Percentiles rank a stretch among this genome's conserved stretches.
Conservation (phyloP, 1,284 basidiomycete species). For the Irpex sp. region DNA sequence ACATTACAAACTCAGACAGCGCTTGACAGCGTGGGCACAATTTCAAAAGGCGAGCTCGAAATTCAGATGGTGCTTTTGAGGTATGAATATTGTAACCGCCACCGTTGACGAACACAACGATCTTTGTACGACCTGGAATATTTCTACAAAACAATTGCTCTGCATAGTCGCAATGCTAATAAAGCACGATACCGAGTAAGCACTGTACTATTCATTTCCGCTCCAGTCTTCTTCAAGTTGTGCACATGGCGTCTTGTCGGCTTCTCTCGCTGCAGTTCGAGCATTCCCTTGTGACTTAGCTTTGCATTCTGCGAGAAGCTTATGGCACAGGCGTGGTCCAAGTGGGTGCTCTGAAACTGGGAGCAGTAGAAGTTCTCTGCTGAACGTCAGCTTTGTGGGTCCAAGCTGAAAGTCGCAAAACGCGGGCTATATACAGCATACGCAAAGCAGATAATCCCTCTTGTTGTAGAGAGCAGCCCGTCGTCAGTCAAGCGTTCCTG, state of each 20-base stretch:
- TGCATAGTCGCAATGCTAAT: background rate
- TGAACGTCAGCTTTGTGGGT: background rate
- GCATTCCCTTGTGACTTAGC: constrained; percentile 2
- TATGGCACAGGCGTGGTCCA: constrained; percentile 7
- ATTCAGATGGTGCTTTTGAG: no score
- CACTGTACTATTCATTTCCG: background rate
- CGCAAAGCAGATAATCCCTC: background rate
- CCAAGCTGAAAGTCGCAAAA: background rate
- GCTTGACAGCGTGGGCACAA: background rate
- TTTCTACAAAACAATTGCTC: no score
- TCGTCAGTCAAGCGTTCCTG: background rate
- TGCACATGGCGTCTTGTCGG: background rate
- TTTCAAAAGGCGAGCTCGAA: no score
- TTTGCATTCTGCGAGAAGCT: background rate
- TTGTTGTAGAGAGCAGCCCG: background rate
- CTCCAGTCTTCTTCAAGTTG: background rate
- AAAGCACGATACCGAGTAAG: background rate
- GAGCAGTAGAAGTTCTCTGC: background rate
- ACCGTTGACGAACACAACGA: no score
- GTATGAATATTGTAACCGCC: no score
- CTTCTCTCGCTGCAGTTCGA: background rate
- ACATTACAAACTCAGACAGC: background rate
- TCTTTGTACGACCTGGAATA: no score
- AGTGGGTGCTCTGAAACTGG: constrained; percentile 1
- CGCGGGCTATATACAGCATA: no score